Evolutionary conservation across 1,139 yeast species (phyloP).

Genomic region (Saccharomyces pastorianus): DNA sequence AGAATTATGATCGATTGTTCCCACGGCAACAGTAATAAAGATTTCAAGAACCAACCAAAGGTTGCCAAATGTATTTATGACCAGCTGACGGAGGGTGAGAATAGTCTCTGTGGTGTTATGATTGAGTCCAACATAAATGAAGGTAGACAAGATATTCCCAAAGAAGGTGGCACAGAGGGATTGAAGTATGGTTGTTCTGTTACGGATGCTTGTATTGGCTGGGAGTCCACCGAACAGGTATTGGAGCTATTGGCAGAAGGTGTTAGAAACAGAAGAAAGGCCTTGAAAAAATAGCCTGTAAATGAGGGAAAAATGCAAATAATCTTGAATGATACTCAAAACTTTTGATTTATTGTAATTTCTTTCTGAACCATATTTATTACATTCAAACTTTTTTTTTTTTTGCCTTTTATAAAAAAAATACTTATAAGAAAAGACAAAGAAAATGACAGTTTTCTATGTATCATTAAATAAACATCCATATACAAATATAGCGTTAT

Average conservation of each 20-base stretch:
- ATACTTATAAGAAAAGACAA: not conserved
- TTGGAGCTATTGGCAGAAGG: conserved; percentile 68
- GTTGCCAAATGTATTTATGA: conserved; percentile 77
- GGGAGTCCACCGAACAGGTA: conserved; percentile 74
- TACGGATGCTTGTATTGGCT: conserved; percentile 92
- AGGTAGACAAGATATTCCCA: conserved; percentile 88
- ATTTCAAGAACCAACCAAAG: conserved; percentile 85
- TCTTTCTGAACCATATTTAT: not conserved
- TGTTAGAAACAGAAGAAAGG: conserved; percentile 63
- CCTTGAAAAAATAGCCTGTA: conserved; percentile 14
- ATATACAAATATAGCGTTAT: not conserved
- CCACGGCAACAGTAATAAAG: conserved; percentile 88
- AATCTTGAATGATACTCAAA: not conserved
- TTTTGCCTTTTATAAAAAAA: not conserved
- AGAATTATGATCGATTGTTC: conserved; percentile 96
- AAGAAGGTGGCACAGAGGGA: conserved; percentile 63
- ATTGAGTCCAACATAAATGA: conserved; percentile 86
- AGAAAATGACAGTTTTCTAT: not conserved
- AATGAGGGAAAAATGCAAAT: not conserved
- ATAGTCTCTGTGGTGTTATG: conserved; percentile 84
- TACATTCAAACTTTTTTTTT: not conserved
- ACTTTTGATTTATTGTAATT: not conserved
- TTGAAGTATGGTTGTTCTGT: conserved; percentile 88
- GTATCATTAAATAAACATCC: not conserved
- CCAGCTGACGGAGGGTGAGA: conserved; percentile 72